Percentiles rank a stretch among this genome's conserved stretches.
Conservation (phyloP, 2,329 filamentous ascomycete genomes). For the Pseudogymnoascus verrucosus region DNA sequence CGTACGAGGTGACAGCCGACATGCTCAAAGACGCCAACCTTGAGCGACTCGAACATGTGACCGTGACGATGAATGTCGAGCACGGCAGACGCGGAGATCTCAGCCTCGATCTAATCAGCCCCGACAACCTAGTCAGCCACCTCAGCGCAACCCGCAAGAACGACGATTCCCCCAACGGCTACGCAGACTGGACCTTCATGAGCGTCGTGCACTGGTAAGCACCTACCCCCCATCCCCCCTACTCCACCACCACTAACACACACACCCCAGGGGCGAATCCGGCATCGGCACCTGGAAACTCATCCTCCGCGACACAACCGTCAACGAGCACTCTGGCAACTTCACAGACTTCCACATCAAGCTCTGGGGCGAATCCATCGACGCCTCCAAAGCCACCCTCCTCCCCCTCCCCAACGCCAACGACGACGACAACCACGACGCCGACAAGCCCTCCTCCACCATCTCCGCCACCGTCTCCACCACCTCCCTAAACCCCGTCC, state of each 20-base stretch:
- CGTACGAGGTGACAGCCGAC: constrained; percentile 73
- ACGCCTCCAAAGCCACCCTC: constrained; percentile 61
- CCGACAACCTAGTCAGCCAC: constrained; percentile 72
- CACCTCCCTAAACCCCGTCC: constrained; percentile 35
- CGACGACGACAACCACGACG: constrained; percentile 75
- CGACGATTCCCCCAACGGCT: constrained; percentile 62
- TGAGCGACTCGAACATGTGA: constrained; percentile 84
- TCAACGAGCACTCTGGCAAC: constrained; percentile 67
- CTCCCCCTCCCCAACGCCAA: constrained; percentile 76
- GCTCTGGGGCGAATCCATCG: constrained; percentile 84
- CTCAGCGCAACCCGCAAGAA: constrained; percentile 66
- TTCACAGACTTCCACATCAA: constrained; percentile 92
- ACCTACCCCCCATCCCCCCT: not conserved
- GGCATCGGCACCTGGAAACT: constrained; percentile 88
- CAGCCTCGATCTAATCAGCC: constrained; percentile 85
- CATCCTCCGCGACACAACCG: constrained; percentile 73
- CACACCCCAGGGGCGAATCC: constrained; percentile 63
- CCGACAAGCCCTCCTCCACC: constrained; percentile 49
- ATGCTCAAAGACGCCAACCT: constrained; percentile 79
- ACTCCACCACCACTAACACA: constrained; percentile 28
- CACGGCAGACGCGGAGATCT: constrained; percentile 84
- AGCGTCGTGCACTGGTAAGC: constrained; percentile 88
- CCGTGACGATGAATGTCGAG: constrained; percentile 92
- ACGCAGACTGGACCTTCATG: constrained; percentile 98
- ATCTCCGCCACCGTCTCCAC: constrained; percentile 48